These are phyloP conservation scores for Sequoiadendron giganteum DNA, from an alignment of 75 land plant species.

Conservation along the genomic window DNA sequence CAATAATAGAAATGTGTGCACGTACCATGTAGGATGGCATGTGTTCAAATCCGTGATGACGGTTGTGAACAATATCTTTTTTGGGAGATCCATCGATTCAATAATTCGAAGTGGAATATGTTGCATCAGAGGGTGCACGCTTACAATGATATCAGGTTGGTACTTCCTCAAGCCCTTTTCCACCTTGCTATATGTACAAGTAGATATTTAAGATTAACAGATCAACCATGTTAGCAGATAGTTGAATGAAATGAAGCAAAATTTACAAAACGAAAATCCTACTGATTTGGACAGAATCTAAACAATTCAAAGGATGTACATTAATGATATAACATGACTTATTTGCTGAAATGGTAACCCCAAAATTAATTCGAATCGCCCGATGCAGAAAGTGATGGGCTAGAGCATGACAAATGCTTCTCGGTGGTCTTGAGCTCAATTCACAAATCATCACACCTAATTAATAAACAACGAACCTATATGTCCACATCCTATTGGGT, in stretches of 20 bases:
- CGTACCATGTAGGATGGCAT: constrained; percentile 90
- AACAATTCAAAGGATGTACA: not conserved
- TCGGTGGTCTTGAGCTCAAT: not conserved
- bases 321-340: not conserved
- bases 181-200: constrained; percentile 57
- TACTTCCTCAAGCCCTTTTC: constrained; percentile 86
- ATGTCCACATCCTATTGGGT: not conserved
- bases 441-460: not conserved
- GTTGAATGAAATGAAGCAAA: not conserved
- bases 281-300: not conserved
- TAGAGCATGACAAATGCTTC: not conserved
- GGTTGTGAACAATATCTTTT: constrained; percentile 81
- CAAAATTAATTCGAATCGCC: not conserved
- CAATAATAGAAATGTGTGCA: not conserved
- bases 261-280: not conserved
- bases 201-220: constrained; percentile 8
- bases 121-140: constrained; percentile 95
- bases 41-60: constrained; percentile 89
- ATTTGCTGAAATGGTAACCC: not conserved
- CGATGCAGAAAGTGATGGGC: not conserved
- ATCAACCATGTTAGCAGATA: not conserved
- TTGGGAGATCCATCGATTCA: constrained; percentile 70
- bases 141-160: constrained; percentile 89
- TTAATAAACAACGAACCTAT: not conserved
- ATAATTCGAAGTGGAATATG: constrained; percentile 84